Percentiles rank a stretch among this genome's conserved stretches.
phyloP scores from a whole-genome alignment of 805 yeast genomes.

The Saccharomycopsis sp. region DNA sequence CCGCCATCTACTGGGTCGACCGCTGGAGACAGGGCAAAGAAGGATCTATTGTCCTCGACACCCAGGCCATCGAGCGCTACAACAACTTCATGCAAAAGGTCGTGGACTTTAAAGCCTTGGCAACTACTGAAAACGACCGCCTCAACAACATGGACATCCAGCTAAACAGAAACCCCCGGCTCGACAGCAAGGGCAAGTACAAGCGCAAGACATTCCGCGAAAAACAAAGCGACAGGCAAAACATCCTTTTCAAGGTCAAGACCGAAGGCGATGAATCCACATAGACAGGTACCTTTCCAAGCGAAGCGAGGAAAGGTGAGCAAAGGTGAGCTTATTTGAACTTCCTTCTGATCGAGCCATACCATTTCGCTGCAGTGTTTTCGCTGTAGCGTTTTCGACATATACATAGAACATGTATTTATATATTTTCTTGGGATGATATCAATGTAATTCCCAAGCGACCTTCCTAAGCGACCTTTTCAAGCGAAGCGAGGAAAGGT shows the following conservation, averaged over 20 bases:
- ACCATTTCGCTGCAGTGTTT: too few species aligned
- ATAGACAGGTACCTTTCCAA: too few species aligned
- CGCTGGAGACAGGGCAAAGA: constrained; percentile 50
- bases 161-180: constrained; percentile 6
- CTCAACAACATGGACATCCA: constrained; percentile 6
- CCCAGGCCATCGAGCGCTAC: constrained; percentile 20
- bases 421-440: too few species aligned
- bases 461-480: too few species aligned
- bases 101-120: constrained; percentile 11
- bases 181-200: neutral
- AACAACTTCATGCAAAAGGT: constrained; percentile 7
- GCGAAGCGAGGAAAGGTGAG: too few species aligned
- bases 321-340: too few species aligned
- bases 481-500: too few species aligned
- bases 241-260: constrained; percentile 5
- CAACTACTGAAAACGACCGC: constrained; percentile 3
- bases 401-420: too few species aligned
- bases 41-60: constrained; percentile 29
- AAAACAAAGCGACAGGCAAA: constrained; percentile 9
- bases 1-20: constrained; percentile 56
- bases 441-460: too few species aligned
- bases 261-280: too few species aligned
- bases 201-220: constrained; percentile 3
- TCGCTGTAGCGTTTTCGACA: too few species aligned
- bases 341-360: too few species aligned